Evolutionary conservation across 257 asterid species (phyloP), one percentile per base, ranked within the genome.

Genomic region (Nicotiana sylvestris): DNA sequence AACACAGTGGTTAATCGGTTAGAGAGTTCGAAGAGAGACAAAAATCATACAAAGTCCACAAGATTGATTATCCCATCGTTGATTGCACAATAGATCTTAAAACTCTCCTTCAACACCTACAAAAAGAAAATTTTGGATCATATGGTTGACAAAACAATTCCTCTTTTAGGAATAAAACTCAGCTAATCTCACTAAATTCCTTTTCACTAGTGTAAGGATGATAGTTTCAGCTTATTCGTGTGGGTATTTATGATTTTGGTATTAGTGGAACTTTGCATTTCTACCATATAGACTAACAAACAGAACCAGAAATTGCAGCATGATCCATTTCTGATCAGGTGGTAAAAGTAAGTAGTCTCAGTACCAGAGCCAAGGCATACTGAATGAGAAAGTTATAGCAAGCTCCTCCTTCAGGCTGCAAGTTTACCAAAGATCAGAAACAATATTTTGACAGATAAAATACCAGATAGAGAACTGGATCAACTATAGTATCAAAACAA

Each of bases 371-470:
- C 81, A 95, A 81, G 46, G 98, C 99, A 81, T 94, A 95, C 69
- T 94, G 99, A 77, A 95, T 85, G 13, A 95, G 92, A 84, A 60
- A 95, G 85, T 92, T 95, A 85, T 83, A 87, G 82, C 97, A 89
- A 82, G 99, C 97, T 79, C 85, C 89, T 82, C 98, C 97, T 90
- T 92, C 98, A 53, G 99, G 99, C 98, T 95, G 95, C 88, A 86
- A 32, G 60, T 6, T 39, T 12, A 29, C 27, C 27, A 61, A 56
- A 5, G 56, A 53, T 21, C 13, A 76, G 64, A 76, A 32, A 67
- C 6, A 67, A 33, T 67, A 76, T 15, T 32, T 66, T 32, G 12
- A 65, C n/a, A 62, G 33, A 62, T 62, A 27, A 21, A 62, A 62
- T 10, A 62, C 35, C 18, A 11, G 25, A 2, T 10, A 27, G n/a